Evolutionary conservation across 1,139 yeast genomes (phyloP), one percentile per base, ranked within the genome.

Genomic region (Cylindricascospora bacillispora): DNA sequence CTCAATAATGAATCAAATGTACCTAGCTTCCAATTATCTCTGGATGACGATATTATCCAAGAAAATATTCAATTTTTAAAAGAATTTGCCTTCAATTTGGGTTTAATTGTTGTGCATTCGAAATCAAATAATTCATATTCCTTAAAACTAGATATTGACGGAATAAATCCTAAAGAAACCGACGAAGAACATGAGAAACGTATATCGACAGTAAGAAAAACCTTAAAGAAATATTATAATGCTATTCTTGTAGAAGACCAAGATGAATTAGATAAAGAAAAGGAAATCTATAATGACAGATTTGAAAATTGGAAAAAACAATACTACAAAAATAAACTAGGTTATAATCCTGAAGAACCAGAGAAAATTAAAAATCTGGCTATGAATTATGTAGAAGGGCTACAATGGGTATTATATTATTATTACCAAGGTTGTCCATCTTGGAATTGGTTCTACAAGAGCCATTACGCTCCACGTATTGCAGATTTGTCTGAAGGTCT

Each of bases 361-460:
- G 77, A 70, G 2, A 60, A 71, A 39, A 59, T 86, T 45, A 56
- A 56, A 13, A 69, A 69, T 18, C 54, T 83, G 45, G 70, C 93
- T n/a, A 74, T 74, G 43, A 86, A 83, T 54, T 86, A 85, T 50
- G 64, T 86, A 27, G 94, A 86, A 57, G 97, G 97, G 44, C 65
- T 86, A 40, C 97, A 86, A 57, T 86, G 97, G 97, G 95, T 86
- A 11, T 63, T 86, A 55, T 77, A 70, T 49, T 86, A 86, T 57
- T 86, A 86, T 55, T 86, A 83, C 50, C 70, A 70, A 44, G 97
- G 95, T 15, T 77, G 82, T 49, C 81, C 81, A 27, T 83, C 95
- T 2, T 86, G 97, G 97, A 78, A 82, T 34, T 86, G 95, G 95
- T 86, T 72, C 52, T 86, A 70, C 53, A 70, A 65, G 43, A 82